Base-by-base conservation (phyloP, 106 monocot species). In the Cymbidium sinense region DNA sequence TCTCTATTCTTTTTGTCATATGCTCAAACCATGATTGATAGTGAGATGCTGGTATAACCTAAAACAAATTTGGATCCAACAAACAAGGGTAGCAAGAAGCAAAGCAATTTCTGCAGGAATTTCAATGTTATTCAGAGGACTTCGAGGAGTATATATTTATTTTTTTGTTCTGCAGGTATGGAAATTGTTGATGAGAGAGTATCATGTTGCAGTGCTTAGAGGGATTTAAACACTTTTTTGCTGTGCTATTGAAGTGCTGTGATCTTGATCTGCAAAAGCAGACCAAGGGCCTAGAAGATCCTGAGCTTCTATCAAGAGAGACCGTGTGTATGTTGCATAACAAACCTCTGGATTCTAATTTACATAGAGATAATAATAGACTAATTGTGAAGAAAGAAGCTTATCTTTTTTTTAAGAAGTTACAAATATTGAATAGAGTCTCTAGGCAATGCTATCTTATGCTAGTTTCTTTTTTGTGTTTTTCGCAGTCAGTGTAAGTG, bases 401-500 rank as follows among this genome's bases (percentile, higher is more conserved):
- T 25, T 3, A 4, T n/a, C 11, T 58, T 8, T n/a, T 58, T n/a
- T 58, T 23, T 20, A 1, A 58, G 5, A 23, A 3, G 21, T 58
- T 58, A 58, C 58, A 58, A 58, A 23, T 58, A 58, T 23, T 58
- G 23, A 58, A 23, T 20, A n/a, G 5, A 58, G 23, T 20, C 43
- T 43, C 43, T 43, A 15, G 10, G 36, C 19, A 39, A 23, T 43
- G 43, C 72, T 1, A 27, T 37, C 73, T 73, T 8, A 73, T 12
- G 31, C 25, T 31, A 44, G 34, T 6, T 23, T 79, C 43, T 62
- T 51, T 55, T 86, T 19, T 76, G 12, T 15, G 1, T 80, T 8
- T 50, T 77, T 74, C 85, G 55, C 90, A 93, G 93, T 93, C 74
- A 90, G 93, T 58, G 90, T 93, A 61, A 93, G 90, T 84, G 93